A percentile compares a stretch with the other conserved stretches of the same genome.
Conservation (phyloP, 2,329 filamentous ascomycete species). For the Fusarium papillatum region DNA sequence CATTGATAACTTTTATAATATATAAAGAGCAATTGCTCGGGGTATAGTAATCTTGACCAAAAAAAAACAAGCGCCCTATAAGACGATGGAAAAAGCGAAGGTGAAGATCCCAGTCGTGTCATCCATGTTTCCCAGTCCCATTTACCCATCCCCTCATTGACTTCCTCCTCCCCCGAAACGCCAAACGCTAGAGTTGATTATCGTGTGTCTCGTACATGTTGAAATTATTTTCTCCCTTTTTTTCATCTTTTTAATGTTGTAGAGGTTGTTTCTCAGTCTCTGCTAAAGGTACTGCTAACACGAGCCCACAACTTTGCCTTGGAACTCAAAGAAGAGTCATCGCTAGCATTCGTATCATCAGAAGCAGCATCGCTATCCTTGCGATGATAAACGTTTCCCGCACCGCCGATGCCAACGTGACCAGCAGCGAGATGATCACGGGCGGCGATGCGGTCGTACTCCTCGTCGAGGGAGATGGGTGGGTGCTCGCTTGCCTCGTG, state of each 20-base stretch:
- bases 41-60: conserved; percentile 59
- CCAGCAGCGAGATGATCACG: conserved; percentile 62
- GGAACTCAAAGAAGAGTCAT: conserved; percentile 48
- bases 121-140: neutral
- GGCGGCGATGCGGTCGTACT: conserved; percentile 58
- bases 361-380: conserved; percentile 50
- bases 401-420: conserved; percentile 76
- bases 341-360: conserved; percentile 45
- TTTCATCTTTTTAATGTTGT: neutral
- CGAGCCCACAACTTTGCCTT: conserved; percentile 51
- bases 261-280: conserved; percentile 34
- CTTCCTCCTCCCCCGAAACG: conserved; percentile 34
- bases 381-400: conserved; percentile 73
- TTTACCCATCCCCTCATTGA: conserved; percentile 35
- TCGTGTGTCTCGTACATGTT: conserved; percentile 16
- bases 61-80: conserved; percentile 57
- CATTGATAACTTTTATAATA: conserved; percentile 21
- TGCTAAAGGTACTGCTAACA: conserved; percentile 49
- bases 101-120: neutral
- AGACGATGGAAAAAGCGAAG: conserved; percentile 16
- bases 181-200: conserved; percentile 37
- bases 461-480: conserved; percentile 65
- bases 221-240: neutral
- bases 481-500: conserved; percentile 61
- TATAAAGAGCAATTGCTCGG: conserved; percentile 37